Conservation (phyloP, 2,329 filamentous ascomycete genomes). For the Alternaria panax region DNA sequence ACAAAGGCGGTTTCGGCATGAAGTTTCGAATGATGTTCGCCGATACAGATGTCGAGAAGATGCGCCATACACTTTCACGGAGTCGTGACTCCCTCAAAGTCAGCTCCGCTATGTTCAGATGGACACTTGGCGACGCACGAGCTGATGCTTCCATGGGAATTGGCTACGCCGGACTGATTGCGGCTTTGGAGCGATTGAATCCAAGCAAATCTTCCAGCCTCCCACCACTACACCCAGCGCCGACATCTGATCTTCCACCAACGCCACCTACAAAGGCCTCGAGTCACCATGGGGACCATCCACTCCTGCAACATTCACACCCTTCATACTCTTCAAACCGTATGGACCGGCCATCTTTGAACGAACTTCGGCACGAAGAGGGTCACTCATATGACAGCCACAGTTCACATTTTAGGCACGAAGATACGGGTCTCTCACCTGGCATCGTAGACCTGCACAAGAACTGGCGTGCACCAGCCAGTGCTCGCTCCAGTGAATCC, state of each 20-base stretch:
- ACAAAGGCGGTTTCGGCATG: slow-evolving; percentile 66
- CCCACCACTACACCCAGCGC: slow-evolving; percentile 39
- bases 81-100: slow-evolving; percentile 69
- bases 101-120: slow-evolving; percentile 70
- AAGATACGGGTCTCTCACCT: slow-evolving; percentile 25
- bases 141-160: slow-evolving; percentile 69
- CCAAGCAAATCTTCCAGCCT: slow-evolving; percentile 34
- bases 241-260: slow-evolving; percentile 42
- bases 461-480: slow-evolving; percentile 40
- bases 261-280: slow-evolving; percentile 30
- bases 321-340: slow-evolving; percentile 16
- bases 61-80: slow-evolving; percentile 64
- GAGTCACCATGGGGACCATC: slow-evolving; percentile 12
- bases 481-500: slow-evolving; percentile 37
- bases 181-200: slow-evolving; percentile 65
- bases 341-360: slow-evolving; percentile 27
- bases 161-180: slow-evolving; percentile 71
- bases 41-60: slow-evolving; percentile 67
- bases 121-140: slow-evolving; percentile 66
- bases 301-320: slow-evolving; percentile 14
- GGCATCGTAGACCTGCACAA: slow-evolving; percentile 36
- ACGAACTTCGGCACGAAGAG: slow-evolving; percentile 25
- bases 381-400: slow-evolving; percentile 22
- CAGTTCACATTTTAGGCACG: slow-evolving; percentile 24
- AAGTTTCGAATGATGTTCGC: slow-evolving; percentile 64